phyloP scores from a whole-genome alignment of 768 basidiomycete genomes.

The Atractiella rhizophila region DNA sequence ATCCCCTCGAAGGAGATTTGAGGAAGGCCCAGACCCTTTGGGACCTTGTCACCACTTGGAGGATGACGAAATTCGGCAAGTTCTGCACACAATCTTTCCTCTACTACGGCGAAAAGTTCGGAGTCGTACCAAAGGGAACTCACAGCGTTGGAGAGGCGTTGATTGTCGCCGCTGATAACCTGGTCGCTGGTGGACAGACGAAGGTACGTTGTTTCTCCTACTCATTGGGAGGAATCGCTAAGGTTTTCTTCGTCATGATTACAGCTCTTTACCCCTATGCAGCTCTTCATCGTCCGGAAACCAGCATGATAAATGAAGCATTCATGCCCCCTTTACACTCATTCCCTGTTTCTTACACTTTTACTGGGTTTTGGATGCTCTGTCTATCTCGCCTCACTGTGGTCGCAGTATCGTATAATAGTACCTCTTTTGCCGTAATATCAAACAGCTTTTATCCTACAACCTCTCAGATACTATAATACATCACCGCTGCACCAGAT shows the following conservation, averaged over 20 bases:
- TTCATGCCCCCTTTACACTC: too few species aligned
- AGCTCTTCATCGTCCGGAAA: constrained; percentile 31
- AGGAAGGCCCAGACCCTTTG: constrained; percentile 74
- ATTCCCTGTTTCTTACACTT: too few species aligned
- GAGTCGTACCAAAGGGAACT: constrained; percentile 76
- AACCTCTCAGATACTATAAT: too few species aligned
- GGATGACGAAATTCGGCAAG: constrained; percentile 68
- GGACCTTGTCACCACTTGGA: constrained; percentile 70
- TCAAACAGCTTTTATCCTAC: too few species aligned
- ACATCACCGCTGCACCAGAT: too few species aligned
- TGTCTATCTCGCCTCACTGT: too few species aligned
- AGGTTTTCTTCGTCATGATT: not conserved
- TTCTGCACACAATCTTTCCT: constrained; percentile 58
- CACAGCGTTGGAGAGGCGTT: constrained; percentile 66
- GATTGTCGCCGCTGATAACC: constrained; percentile 48
- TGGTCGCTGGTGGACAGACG: constrained; percentile 60
- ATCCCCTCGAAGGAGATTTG: constrained; percentile 84
- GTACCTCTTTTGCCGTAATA: too few species aligned
- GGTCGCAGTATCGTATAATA: too few species aligned
- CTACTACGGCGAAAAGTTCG: constrained; percentile 46
- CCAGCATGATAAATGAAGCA: too few species aligned
- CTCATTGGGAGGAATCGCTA: not conserved
- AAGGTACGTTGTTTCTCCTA: too few species aligned
- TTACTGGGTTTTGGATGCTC: too few species aligned
- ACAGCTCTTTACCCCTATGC: constrained; percentile 75